Percentiles rank a stretch among this genome's conserved stretches.
These are phyloP conservation scores for Macrotyloma uniflorum DNA, from an alignment of 306 rosid species.

Conservation along the genomic window DNA sequence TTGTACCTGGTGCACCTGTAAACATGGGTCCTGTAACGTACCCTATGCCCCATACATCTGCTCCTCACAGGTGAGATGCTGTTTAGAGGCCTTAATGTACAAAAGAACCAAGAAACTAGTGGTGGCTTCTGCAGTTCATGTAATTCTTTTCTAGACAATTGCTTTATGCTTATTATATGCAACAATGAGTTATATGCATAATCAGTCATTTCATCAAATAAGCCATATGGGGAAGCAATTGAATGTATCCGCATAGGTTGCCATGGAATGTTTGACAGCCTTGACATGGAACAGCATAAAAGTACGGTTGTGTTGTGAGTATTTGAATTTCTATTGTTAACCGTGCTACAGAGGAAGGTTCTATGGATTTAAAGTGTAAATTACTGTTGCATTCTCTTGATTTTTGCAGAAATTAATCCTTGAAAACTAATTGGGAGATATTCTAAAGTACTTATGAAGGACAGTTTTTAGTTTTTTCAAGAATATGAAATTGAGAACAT, in stretches of 20 bases:
- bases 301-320: slow-evolving; percentile 35
- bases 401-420: not conserved
- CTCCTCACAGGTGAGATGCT: slow-evolving; percentile 76
- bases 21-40: slow-evolving; percentile 75
- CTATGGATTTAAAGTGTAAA: slow-evolving; percentile 35
- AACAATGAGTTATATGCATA: slow-evolving; percentile 38
- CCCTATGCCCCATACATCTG: slow-evolving; percentile 72
- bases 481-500: too few species aligned
- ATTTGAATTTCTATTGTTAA: slow-evolving; percentile 33
- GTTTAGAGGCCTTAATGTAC: slow-evolving; percentile 52
- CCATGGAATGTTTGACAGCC: slow-evolving; percentile 40
- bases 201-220: slow-evolving; percentile 43
- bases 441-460: too few species aligned
- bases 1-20: slow-evolving; percentile 83
- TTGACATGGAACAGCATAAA: slow-evolving; percentile 41
- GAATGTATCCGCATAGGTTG: slow-evolving; percentile 43
- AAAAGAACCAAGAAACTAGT: slow-evolving; percentile 48
- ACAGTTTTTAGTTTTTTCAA: too few species aligned
- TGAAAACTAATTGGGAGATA: too few species aligned
- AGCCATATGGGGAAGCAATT: slow-evolving; percentile 37
- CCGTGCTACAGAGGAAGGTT: slow-evolving; percentile 31
- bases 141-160: slow-evolving; percentile 50
- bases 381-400: slow-evolving; percentile 17
- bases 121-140: slow-evolving; percentile 49
- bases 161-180: slow-evolving; percentile 31